These are phyloP conservation scores for Endotrypanum monterogeii DNA, from an alignment of 208 protist genomes.

Conservation along the genomic window DNA sequence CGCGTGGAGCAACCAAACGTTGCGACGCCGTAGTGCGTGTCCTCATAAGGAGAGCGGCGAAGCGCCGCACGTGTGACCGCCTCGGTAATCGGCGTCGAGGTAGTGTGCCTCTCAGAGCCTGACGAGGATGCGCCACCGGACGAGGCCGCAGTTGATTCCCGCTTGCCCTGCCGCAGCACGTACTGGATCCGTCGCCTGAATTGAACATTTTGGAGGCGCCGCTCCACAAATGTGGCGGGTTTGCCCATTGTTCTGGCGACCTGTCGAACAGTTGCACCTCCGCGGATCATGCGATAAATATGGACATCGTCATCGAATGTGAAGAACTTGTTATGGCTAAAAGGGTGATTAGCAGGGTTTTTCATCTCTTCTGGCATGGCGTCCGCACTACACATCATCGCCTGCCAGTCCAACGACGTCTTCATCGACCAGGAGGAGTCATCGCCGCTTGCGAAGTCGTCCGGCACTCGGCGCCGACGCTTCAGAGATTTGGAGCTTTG, in stretches of 20 bases:
- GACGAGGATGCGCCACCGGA: neutral
- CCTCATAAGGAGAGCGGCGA: conserved; percentile 29
- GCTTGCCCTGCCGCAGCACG: conserved; percentile 65
- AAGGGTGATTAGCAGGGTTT: conserved; percentile 89
- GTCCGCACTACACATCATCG: conserved; percentile 56
- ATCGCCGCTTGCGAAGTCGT: conserved; percentile 87
- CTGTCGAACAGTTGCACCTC: conserved; percentile 78
- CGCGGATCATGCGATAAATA: conserved; percentile 88
- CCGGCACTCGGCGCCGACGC: conserved; percentile 65
- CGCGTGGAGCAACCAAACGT: conserved; percentile 10
- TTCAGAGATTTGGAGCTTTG: conserved; percentile 49
- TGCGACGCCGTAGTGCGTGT: neutral
- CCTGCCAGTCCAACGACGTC: conserved; percentile 75
- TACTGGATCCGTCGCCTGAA: conserved; percentile 89
- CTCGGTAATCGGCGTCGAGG: conserved; percentile 26
- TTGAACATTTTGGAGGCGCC: conserved; percentile 85
- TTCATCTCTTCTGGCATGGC: conserved; percentile 62
- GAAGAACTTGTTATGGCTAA: conserved; percentile 89
- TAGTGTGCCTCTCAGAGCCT: conserved; percentile 7
- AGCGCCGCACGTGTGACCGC: conserved; percentile 22
- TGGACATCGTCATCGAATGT: conserved; percentile 80
- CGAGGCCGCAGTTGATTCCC: conserved; percentile 3
- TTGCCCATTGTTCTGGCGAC: conserved; percentile 84
- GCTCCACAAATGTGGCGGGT: conserved; percentile 81
- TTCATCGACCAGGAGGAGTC: conserved; percentile 79